phyloP scores from a whole-genome alignment of 306 rosid genomes.

The Quercus engelmannii region DNA sequence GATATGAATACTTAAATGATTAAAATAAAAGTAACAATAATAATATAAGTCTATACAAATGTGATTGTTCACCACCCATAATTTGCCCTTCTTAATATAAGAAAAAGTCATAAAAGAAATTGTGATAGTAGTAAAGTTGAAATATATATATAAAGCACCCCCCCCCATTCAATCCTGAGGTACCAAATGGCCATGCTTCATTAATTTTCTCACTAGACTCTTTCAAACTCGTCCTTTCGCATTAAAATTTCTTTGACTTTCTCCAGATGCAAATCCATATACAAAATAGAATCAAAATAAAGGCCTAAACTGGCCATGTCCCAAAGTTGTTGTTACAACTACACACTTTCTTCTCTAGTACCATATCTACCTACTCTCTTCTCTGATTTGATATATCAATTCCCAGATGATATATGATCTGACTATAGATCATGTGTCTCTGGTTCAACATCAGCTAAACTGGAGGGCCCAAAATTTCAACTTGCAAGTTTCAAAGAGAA shows the following conservation, averaged over 20 bases:
- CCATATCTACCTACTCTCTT: background rate
- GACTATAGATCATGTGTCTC: background rate
- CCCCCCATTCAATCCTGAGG: background rate
- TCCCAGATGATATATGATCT: background rate
- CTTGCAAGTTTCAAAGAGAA: background rate
- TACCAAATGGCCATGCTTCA: background rate
- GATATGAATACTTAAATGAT: too few relatives aligned
- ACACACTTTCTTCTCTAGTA: background rate
- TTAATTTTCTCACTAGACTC: background rate
- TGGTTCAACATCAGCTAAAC: background rate
- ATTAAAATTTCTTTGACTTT: background rate
- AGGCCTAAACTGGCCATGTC: background rate
- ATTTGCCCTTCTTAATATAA: too few relatives aligned
- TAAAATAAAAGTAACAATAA: too few relatives aligned
- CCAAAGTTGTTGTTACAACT: background rate
- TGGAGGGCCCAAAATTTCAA: background rate
- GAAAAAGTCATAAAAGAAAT: too few relatives aligned
- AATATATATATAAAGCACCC: background rate
- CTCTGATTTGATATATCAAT: background rate
- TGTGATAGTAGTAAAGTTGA: too few relatives aligned
- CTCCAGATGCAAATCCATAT: too few relatives aligned
- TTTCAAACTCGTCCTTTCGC: background rate
- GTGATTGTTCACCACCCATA: too few relatives aligned
- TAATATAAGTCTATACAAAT: too few relatives aligned
- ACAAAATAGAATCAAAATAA: too few relatives aligned